Evolutionary conservation across 768 basidiomycete genomes (phyloP), one percentile per base, ranked within the genome.

Genomic region (Tylopilus sp.): DNA sequence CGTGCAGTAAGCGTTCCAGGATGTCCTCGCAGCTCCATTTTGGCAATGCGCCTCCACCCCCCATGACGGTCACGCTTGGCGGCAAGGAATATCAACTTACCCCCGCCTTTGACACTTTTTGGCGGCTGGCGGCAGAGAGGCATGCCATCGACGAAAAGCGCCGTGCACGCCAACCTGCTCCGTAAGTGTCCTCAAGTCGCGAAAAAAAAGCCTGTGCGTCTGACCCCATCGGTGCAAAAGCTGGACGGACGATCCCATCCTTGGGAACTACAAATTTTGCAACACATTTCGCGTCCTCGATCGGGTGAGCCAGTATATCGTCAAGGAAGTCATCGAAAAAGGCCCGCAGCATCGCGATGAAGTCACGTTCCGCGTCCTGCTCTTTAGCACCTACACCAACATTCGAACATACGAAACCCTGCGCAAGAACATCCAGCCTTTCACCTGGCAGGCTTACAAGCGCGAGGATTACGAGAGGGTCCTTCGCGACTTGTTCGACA

Each of bases 261-360:
- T 91, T 18, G 72, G 64, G 2, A 60, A 70, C 12, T 76, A 81
- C 57, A 75, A 73, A 26, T 90, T 89, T 63, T 88, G 86, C 69
- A 88, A 89, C 59, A 79, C 84, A 0, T 91, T 78, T 61, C 85
- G 89, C 31, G 80, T 89, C 8, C 75, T 83, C 40, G 89, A 91
- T 70, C 81, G 80, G 31, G 76, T 76, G 17, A 80, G 78, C 26
- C 89, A 91, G 58, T 91, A 76, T 55, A 72, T 91, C 50, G 75
- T 91, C 28, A 60, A 66, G 6, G 77, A 88, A 49, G 86, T 91
- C 53, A 82, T 91, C 54, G 76, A 83, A 57, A 79, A 80, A 59
- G 88, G 88, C 35, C 72, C 80, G 3, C 82, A 83, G 57, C 68
- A 73, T 26, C 75, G 78, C 20, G 67, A 69, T 13, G 89, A 91